Base-by-base conservation (phyloP, 2,329 filamentous ascomycete genomes). In the Huntiella bhutanensis region DNA sequence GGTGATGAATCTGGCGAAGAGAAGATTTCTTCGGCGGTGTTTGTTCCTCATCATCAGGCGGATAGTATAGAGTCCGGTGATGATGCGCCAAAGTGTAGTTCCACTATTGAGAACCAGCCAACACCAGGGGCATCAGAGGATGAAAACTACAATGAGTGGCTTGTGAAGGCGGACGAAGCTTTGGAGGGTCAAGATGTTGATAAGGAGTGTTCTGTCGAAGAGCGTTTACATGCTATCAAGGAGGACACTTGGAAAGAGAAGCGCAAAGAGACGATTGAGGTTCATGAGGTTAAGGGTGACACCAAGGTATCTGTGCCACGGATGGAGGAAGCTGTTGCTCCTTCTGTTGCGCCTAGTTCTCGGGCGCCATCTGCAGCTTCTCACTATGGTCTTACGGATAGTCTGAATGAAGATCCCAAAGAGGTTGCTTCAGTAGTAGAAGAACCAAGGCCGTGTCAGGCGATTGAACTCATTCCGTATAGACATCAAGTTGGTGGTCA, bases 401-500 rank as follows among this genome's bases (percentile, higher is more conserved):
- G 11, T 16, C 6, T 44, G 16, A 32, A n/a, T 5, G 41, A 45
- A 10, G 46, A 44, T n/a, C 28, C 46, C 32, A 44, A 35, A 8
- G 12, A 33, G 13, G 43, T 62, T n/a, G 12, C 43, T 17, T 35
- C 60, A 33, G 63, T 67, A 53, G 51, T 53, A 12, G 62, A 63
- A 48, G 43, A 49, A 34, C 47, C 47, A 6, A 40, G 36, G 15
- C 85, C 87, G 3, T 69, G 93, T 22, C 84, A 88, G 52, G 88
- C 88, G 28, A 93, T 98, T 54, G 87, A 96, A 60, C 69, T 98
- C 50, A 94, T 95, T 56, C 91, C 91, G 1, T 98, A 95, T 63
- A 84, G 85, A 53, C 91, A 98, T 62, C 91, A 98, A 62, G 91
- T 98, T 47, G 91, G 91, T 49, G 91, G 91, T 1, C 91, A 98